phyloP scores from a whole-genome alignment of 257 asterid species.

The Craterostigma plantagineum region DNA sequence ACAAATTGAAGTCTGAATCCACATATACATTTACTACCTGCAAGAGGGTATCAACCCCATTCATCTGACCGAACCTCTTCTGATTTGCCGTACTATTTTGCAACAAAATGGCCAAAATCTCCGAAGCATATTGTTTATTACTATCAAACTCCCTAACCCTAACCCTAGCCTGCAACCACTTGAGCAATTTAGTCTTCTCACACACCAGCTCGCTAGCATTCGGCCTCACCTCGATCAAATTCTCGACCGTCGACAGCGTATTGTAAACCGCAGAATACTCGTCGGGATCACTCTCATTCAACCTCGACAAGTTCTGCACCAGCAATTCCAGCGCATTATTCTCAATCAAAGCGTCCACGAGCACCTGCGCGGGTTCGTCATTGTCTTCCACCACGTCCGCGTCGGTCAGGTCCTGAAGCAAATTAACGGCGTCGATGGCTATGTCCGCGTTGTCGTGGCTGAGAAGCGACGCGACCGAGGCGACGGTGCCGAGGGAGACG shows the following conservation, averaged over 20 bases:
- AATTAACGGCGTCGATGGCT: constrained; percentile 63
- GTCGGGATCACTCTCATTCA: constrained; percentile 72
- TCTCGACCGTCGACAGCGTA: constrained; percentile 61
- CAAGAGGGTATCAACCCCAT: constrained; percentile 82
- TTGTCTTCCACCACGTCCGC: constrained; percentile 87
- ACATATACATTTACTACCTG: constrained; percentile 6
- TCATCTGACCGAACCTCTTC: constrained; percentile 88
- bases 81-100: constrained; percentile 67
- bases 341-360: constrained; percentile 74
- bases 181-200: constrained; percentile 84
- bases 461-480: constrained; percentile 59
- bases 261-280: constrained; percentile 73
- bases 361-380: constrained; percentile 57
- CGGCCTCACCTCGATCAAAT: constrained; percentile 77
- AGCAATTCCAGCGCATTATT: constrained; percentile 74
- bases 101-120: constrained; percentile 78
- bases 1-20: too few relatives aligned
- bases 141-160: constrained; percentile 73
- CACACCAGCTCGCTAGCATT: constrained; percentile 71
- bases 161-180: constrained; percentile 82
- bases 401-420: constrained; percentile 83
- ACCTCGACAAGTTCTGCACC: constrained; percentile 52
- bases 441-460: constrained; percentile 76
- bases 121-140: constrained; percentile 92
- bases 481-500: constrained; percentile 56